Evolutionary conservation across 352 stramenopile species (phyloP).

Genomic region (Globisporangium yorkense): DNA sequence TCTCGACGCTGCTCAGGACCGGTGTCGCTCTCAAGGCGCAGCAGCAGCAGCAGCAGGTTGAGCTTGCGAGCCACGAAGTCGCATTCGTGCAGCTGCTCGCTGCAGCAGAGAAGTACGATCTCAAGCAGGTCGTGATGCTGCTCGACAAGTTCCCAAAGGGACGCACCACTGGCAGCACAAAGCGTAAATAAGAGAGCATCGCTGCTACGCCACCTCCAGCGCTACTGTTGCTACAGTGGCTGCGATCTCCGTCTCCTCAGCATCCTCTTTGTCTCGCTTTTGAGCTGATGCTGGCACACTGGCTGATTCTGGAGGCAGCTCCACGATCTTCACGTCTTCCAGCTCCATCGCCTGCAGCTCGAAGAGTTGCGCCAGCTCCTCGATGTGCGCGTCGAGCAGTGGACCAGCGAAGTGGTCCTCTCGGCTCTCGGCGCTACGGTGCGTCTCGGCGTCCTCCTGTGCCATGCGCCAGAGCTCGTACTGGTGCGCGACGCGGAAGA

Average conservation of each 20-base stretch:
- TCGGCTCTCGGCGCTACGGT: slow-evolving; percentile 20
- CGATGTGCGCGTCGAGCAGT: slow-evolving; percentile 38
- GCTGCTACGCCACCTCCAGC: neutral
- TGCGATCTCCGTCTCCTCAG: neutral
- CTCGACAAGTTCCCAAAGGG: slow-evolving; percentile 72
- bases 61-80: slow-evolving; percentile 44
- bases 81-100: slow-evolving; percentile 54
- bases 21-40: slow-evolving; percentile 31
- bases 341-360: slow-evolving; percentile 39
- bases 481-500: slow-evolving; percentile 42
- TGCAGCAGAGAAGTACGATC: slow-evolving; percentile 70
- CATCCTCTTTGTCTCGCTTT: neutral
- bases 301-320: neutral
- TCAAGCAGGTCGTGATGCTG: slow-evolving; percentile 56
- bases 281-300: neutral
- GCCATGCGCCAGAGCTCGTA: slow-evolving; percentile 70
- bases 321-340: slow-evolving; percentile 38
- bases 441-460: slow-evolving; percentile 43
- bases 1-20: slow-evolving; percentile 56
- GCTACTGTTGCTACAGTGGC: no score
- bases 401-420: slow-evolving; percentile 38
- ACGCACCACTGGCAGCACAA: slow-evolving; percentile 17
- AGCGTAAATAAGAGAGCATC: slow-evolving; percentile 13
- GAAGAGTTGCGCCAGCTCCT: slow-evolving; percentile 46
- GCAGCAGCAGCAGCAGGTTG: slow-evolving; percentile 10